Evolutionary conservation across 129 eudicot species (phyloP), one percentile per base, ranked within the genome.

Genomic region (Solidago caesia): DNA sequence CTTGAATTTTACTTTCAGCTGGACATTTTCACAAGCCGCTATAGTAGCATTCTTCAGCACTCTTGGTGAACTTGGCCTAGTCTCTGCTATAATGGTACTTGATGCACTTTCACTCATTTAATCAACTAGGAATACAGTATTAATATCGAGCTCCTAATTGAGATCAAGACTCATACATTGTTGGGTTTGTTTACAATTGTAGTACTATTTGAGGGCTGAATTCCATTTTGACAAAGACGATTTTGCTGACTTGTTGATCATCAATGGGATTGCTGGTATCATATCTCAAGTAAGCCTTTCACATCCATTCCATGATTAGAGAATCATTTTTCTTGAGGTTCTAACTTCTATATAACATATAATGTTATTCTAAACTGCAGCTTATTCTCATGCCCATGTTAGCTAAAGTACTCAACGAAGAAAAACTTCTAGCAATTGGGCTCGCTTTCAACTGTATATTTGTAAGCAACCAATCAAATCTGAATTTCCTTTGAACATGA

Each of bases 171-270:
- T 33, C 27, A 8, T 80, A 45, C 59, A 6, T 66, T 39, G 44
- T 62, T 4, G 59, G 59, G 11, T 62, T 11, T 62, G 67, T 21
- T 56, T 74, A 76, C 65, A 15, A 63, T 33, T 64, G 62, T 84
- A 90, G 96, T 90, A 81, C 67, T 90, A 83, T 78, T 80, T 90
- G 72, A 87, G 82, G 84, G 89, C 96, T 27, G 78, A 85, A 65
- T 90, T 87, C 75, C 96, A 87, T 53, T 90, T 82, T 67, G 73
- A 85, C 82, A 90, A 87, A 82, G 75, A 87, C 72, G 87, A 87
- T 68, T 90, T 90, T 75, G 91, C 96, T 29, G 85, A 90, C 76
- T 78, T 90, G 68, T 78, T 90, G 96, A 81, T 90, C 67, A 87
- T 90, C 62, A 74, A 76, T 46, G 96, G 96, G 15, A 77, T 87